Evolutionary conservation across 768 basidiomycete species (phyloP), one percentile per base, ranked within the genome.

Genomic region (Clavulina sp.): DNA sequence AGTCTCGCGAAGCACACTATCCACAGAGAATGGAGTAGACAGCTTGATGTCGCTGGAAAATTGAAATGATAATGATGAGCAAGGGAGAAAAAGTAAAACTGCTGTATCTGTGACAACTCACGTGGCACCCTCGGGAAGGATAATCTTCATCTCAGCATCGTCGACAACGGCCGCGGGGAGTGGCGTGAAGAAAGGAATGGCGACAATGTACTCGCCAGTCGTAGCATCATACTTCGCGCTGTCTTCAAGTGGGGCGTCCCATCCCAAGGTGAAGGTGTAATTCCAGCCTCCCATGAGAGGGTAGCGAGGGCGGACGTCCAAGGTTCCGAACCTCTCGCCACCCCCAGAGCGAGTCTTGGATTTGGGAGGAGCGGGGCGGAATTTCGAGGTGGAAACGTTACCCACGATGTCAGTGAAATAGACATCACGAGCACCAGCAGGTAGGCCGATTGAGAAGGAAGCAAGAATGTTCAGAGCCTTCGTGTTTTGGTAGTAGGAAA

Each of bases 221-320:
- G 68, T 67, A 49, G 67, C 70, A 58, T 85, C 78, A 58, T 76
- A 84, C 53, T 71, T 73, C 16, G 75, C 77, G 6, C 76, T 79
- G 62, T 87, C 77, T n/a, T 67, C 74, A 44, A 89, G 72, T 28
- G 81, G 82, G n/a, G 84, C 73, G 59, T 96, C 91, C 74, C 84
- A 99, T 2, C 95, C 95, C 2, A 96, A 71, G 4, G 87, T 89
- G 68, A 92, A 97, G 40, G 71, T 79, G 65, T 93, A 97, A 61
- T 95, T 97, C 95, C 95, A 99, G 40, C 93, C 89, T 29, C 95
- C 95, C 58, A 97, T 64, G 41, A 99, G 60, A 30, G 95, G 95
- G 65, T 91, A 99, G 41, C 95, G 76, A 0, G 95, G 93, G 36
- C 72, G 73, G 47, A 97, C 63, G 60, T 96, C 91, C 24, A 99